Conservation (phyloP, 352 stramenopile genomes). For the Globisporangium heterothallicum region DNA sequence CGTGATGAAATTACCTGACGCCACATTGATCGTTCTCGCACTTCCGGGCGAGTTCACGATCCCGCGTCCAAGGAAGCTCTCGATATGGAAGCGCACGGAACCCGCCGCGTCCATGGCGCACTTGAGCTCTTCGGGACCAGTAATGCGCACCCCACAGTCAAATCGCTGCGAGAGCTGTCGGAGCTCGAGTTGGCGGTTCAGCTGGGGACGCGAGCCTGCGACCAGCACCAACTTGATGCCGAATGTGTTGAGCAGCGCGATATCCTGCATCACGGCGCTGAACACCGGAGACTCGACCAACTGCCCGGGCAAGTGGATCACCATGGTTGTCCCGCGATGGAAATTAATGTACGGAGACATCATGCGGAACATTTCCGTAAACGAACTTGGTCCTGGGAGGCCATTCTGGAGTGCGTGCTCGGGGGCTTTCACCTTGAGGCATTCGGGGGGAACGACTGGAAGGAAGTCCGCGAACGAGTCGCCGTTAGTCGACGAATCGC, state of each 20-base stretch:
- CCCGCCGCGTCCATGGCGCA: constrained; percentile 94
- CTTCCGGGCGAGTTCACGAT: constrained; percentile 81
- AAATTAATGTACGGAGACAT: constrained; percentile 98
- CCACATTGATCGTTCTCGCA: constrained; percentile 85
- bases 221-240: constrained; percentile 94
- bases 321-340: constrained; percentile 92
- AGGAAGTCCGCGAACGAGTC: constrained; percentile 49
- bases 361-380: constrained; percentile 92
- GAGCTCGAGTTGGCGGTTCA: constrained; percentile 86
- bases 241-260: constrained; percentile 94
- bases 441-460: constrained; percentile 70
- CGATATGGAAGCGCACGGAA: constrained; percentile 86
- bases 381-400: constrained; percentile 47
- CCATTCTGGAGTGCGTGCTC: constrained; percentile 12
- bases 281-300: constrained; percentile 92
- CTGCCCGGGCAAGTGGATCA: constrained; percentile 95
- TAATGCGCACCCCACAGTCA: constrained; percentile 87
- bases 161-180: constrained; percentile 67
- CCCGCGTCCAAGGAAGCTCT: constrained; percentile 76
- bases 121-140: constrained; percentile 86
- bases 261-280: constrained; percentile 92
- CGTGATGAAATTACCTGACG: constrained; percentile 96
- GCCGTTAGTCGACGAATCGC: neutral
- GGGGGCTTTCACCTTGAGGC: constrained; percentile 55
- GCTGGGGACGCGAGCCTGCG: constrained; percentile 92